Evolutionary conservation across 305 asterid genomes (phyloP), one percentile per base, ranked within the genome.

Genomic region (Fraxinus platypoda): DNA sequence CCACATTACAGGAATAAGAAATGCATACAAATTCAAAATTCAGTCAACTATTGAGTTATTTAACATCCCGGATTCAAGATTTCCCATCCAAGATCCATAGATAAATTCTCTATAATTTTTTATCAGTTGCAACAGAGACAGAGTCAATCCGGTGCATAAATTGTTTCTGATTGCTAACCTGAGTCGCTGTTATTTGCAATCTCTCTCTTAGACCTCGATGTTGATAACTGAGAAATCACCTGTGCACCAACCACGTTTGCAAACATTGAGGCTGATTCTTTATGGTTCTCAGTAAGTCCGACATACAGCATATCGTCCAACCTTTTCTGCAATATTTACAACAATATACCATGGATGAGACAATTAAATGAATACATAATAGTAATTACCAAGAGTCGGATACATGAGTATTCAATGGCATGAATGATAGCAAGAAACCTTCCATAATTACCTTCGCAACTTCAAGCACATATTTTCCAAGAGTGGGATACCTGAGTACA

Each of bases 161-260:
- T n/a, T 64, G 54, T 75, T 78, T 81, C 46, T 35, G 38, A 70
- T 43, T 30, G 84, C 88, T 83, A 66, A 93, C 97, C 97, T 81
- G 95, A 84, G 75, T 41, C 62, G 25, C 87, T 83, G 34, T 83
- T 81, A 78, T 79, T 85, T 37, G 86, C 84, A 83, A 77, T 83
- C 70, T 87, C 87, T 78, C 75, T 73, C 80, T 77, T 82, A 35
- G 83, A 84, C 71, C 88, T 83, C 43, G 91, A 88, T 78, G 86
- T 78, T 66, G 81, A 85, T 84, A 91, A 90, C 85, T 91, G 93
- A 78, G 98, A 91, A 84, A 97, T 91, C 80, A 92, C 98, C 90
- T 97, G 98, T 64, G 97, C 85, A 89, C 97, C 99, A 34, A 97
- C 98, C 77, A 95, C 92, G 83, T 97, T 91, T 76, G 97, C 98